Percentiles rank a stretch among this genome's conserved stretches.
phyloP scores from a whole-genome alignment of 805 yeast species.

The Jamesozyma jinghongensis region DNA sequence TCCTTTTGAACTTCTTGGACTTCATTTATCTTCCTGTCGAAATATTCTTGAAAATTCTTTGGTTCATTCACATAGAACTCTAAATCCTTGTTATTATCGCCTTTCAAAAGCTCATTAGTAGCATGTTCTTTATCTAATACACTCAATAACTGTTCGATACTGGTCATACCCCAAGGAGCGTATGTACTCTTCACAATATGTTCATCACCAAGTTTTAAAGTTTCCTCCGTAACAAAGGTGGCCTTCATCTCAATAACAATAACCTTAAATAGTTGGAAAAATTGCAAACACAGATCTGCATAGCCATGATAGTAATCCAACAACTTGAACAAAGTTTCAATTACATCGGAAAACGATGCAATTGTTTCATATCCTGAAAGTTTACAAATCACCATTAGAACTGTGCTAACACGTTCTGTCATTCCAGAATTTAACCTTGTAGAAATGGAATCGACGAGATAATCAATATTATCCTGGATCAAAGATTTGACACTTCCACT shows the following conservation, averaged over 20 bases:
- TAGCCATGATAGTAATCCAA: slow-evolving; percentile 85
- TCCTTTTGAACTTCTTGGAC: slow-evolving; percentile 29
- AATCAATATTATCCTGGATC: slow-evolving; percentile 64
- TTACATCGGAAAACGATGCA: slow-evolving; percentile 59
- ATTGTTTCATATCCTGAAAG: slow-evolving; percentile 62
- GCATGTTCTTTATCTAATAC: slow-evolving; percentile 33
- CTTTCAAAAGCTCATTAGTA: slow-evolving; percentile 10
- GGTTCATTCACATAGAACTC: slow-evolving; percentile 28
- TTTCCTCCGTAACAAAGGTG: slow-evolving; percentile 28
- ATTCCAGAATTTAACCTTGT: slow-evolving; percentile 57
- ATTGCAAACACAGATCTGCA: slow-evolving; percentile 57
- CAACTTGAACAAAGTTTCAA: slow-evolving; percentile 64
- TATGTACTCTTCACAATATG: slow-evolving; percentile 23
- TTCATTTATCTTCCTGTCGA: slow-evolving; percentile 22
- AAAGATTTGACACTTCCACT: slow-evolving; percentile 47
- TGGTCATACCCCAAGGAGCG: slow-evolving; percentile 54
- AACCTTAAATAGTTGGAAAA: slow-evolving; percentile 61
- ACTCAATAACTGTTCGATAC: slow-evolving; percentile 36
- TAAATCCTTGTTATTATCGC: background rate
- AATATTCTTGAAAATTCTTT: slow-evolving; percentile 29
- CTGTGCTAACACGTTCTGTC: slow-evolving; percentile 64
- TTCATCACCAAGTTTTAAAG: slow-evolving; percentile 11
- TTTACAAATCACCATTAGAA: slow-evolving; percentile 58
- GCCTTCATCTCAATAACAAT: slow-evolving; percentile 41
- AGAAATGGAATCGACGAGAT: slow-evolving; percentile 72